Percentiles rank a stretch among this genome's conserved stretches.
Evolutionary conservation across 2,329 filamentous ascomycete species (phyloP).

Genomic region (Hypoxylon sp.): DNA sequence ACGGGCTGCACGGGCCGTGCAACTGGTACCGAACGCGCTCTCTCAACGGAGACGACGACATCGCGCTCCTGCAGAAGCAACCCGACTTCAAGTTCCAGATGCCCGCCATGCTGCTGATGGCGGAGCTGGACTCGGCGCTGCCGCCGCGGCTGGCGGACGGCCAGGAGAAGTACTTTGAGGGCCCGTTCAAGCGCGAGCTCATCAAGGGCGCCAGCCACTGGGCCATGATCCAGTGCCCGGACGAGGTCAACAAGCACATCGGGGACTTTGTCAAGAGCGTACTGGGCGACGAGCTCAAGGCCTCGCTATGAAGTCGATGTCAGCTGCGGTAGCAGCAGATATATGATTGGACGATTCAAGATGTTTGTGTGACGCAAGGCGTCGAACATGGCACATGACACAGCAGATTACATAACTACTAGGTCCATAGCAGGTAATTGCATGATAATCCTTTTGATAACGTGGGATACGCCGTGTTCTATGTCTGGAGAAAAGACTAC

Average conservation of each 20-base stretch:
- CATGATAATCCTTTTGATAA: no score
- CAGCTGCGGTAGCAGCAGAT: neutral
- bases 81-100: constrained; percentile 65
- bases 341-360: neutral
- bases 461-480: neutral
- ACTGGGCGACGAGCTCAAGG: constrained; percentile 46
- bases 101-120: constrained; percentile 79
- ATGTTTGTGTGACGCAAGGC: neutral
- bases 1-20: constrained; percentile 79
- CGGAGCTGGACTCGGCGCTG: constrained; percentile 74
- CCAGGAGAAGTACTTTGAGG: constrained; percentile 74
- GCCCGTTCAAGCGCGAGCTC: constrained; percentile 72
- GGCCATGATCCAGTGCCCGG: constrained; percentile 78
- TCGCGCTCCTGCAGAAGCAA: constrained; percentile 62
- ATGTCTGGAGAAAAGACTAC: neutral
- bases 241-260: constrained; percentile 74
- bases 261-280: constrained; percentile 70
- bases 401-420: no score
- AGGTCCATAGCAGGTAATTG: no score
- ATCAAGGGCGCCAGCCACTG: constrained; percentile 72
- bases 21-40: constrained; percentile 86
- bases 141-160: constrained; percentile 72
- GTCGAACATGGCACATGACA: neutral
- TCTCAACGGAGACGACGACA: constrained; percentile 81
- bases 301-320: constrained; percentile 46